Base-by-base conservation (phyloP, 192 early-diverging fungal genomes). In the Hyaloraphidium curvatum region DNA sequence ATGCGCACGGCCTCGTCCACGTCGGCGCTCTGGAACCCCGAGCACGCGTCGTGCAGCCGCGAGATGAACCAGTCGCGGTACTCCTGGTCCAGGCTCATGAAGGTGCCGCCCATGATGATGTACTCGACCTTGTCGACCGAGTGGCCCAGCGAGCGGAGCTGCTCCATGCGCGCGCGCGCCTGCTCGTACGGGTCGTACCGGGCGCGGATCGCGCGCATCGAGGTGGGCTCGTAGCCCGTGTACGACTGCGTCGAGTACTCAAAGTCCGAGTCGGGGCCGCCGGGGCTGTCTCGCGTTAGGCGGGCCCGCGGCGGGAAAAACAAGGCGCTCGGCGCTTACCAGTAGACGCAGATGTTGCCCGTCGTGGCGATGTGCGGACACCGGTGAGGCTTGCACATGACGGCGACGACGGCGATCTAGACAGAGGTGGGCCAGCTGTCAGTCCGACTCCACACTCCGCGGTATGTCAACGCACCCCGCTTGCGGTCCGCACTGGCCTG, bases 211-310 rank as follows among this genome's bases (percentile, higher is more conserved):
- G 95, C 95, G 29, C 95, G 81, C 95, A 98, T 98, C 51, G 80
- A 84, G 1, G 95, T 98, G 2, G 95, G 95, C 62, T 98, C 95
- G 66, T 97, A 98, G 28, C 95, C 95, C 22, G 95, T 98, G 56
- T 98, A 98, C n/a, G 92, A 97, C 65, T 98, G 95, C 40, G 95
- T 98, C 39, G 89, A 93, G 68, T 98, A 98, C 68, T 98, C 95
- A 63, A 98, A 98, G 63, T 98, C 95, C 3, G 90, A 94, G 62
- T 98, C 95, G 1, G 95, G 95, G 0, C 95, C 95, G 43, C 93
- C 93, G 17, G 93, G 93, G 58, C 92, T 91, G 67, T 93, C 84
- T 14, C 78, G 80, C 56, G 16, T 50, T 27, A n/a, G 21, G 27
- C 27, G 16, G 22, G 31, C 1, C 19, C 17, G 28, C 1, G 31